Evolutionary conservation across 441 rosid genomes (phyloP).

Genomic region (Dalechampia spathulata): DNA sequence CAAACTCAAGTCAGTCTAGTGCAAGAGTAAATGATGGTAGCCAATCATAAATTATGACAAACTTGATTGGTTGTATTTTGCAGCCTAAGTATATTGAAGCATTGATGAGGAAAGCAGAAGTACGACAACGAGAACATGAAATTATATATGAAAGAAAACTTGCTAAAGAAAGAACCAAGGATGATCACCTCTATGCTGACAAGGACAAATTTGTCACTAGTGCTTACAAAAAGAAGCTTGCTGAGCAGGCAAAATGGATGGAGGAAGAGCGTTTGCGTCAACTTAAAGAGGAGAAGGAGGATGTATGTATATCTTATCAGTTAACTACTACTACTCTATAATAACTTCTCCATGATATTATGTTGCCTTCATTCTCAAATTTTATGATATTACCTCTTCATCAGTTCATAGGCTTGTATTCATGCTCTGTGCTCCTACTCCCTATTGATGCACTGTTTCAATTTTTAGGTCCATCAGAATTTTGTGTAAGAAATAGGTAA

Average conservation of each 20-base stretch:
- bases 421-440: no score
- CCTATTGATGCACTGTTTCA: neutral
- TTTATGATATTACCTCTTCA: no score
- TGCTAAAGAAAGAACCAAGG: slow-evolving; percentile 76
- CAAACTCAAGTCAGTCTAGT: no score
- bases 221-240: slow-evolving; percentile 78
- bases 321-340: slow-evolving; percentile 1
- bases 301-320: slow-evolving; percentile 44
- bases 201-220: slow-evolving; percentile 78
- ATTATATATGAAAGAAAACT: slow-evolving; percentile 72
- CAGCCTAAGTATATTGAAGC: slow-evolving; percentile 73
- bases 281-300: slow-evolving; percentile 80
- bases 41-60: neutral
- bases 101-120: slow-evolving; percentile 60
- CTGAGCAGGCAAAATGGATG: slow-evolving; percentile 78
- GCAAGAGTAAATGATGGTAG: no score
- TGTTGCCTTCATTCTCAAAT: no score
- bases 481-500: neutral
- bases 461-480: neutral
- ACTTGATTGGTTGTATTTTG: slow-evolving; percentile 13
- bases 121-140: slow-evolving; percentile 64
- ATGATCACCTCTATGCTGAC: slow-evolving; percentile 79
- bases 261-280: slow-evolving; percentile 66
- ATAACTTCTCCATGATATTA: neutral
- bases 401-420: no score